A percentile compares a stretch with the other conserved stretches of the same genome.
These are phyloP conservation scores for Geosmithia flava DNA, from an alignment of 2,329 filamentous ascomycete species.

Conservation along the genomic window DNA sequence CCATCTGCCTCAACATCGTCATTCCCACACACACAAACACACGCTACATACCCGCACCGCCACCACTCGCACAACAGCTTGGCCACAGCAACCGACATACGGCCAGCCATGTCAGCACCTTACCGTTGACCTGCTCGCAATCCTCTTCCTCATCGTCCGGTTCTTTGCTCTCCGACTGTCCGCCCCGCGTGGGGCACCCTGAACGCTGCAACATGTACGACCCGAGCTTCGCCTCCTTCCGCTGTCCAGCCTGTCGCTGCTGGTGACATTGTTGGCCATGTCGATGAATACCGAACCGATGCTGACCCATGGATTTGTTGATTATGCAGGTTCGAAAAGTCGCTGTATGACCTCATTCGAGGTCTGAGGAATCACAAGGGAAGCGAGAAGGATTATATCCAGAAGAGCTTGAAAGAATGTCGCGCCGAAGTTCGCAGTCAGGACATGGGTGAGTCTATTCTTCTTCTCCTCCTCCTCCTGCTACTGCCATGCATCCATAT, in stretches of 20 bases:
- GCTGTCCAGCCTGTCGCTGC: not conserved
- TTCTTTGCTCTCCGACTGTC: not conserved
- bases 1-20: not conserved
- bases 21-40: not conserved
- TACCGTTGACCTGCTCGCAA: too few species aligned
- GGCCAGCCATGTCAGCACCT: not conserved
- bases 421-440: slow-evolving; percentile 81
- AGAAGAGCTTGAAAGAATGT: slow-evolving; percentile 89
- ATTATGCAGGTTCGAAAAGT: slow-evolving; percentile 88
- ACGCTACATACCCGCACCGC: not conserved
- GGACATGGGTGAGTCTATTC: slow-evolving; percentile 59
- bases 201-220: slow-evolving; percentile 3
- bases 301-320: not conserved
- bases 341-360: slow-evolving; percentile 95
- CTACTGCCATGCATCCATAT: not conserved
- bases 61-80: not conserved
- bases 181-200: slow-evolving; percentile 4
- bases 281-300: not conserved
- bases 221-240: not conserved
- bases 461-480: not conserved
- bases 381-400: slow-evolving; percentile 88
- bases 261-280: not conserved
- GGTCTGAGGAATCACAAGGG: slow-evolving; percentile 93
- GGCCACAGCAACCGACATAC: not conserved
- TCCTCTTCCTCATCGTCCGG: not conserved